phyloP scores from a whole-genome alignment of 495 filamentous ascomycete genomes.

The Aspergillus diversus region DNA sequence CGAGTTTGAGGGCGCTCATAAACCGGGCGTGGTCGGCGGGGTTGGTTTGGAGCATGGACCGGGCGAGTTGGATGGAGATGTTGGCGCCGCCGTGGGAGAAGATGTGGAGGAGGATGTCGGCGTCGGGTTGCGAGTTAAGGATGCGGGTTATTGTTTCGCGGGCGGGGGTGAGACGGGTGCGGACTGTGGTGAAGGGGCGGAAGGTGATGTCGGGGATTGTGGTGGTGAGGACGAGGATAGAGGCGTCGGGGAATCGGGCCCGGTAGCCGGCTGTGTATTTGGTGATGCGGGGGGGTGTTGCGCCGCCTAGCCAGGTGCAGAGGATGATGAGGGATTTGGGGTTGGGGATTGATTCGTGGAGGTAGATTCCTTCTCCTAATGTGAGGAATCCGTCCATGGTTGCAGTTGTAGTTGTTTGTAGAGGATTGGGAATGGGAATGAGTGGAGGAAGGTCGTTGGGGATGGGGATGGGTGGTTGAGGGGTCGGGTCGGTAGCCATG shows the following conservation, averaged over 20 bases:
- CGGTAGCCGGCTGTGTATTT: slow-evolving; percentile 15
- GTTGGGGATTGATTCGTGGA: not conserved
- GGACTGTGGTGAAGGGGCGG: not conserved
- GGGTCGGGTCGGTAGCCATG: too few species aligned
- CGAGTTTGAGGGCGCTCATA: not conserved
- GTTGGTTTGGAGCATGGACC: not conserved
- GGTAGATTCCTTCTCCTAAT: not conserved
- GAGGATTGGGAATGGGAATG: too few species aligned
- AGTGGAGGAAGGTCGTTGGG: too few species aligned
- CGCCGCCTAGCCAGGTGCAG: slow-evolving; percentile 20
- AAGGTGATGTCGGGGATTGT: slow-evolving; percentile 6
- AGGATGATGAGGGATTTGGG: slow-evolving; percentile 10
- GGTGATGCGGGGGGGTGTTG: not conserved
- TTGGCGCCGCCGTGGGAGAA: slow-evolving; percentile 21
- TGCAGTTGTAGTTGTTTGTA: too few species aligned
- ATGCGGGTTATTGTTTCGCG: not conserved
- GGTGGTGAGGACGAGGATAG: slow-evolving; percentile 4
- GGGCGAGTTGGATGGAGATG: slow-evolving; percentile 6
- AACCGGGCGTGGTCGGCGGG: not conserved
- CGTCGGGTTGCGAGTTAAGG: not conserved
- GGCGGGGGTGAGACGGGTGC: not conserved
- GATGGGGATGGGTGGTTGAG: too few species aligned
- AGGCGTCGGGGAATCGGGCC: not conserved
- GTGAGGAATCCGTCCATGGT: not conserved
- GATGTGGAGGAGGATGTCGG: slow-evolving; percentile 12